These are phyloP conservation scores for Fusarium buxicola DNA, from an alignment of 2,329 filamentous ascomycete genomes.

Conservation along the genomic window DNA sequence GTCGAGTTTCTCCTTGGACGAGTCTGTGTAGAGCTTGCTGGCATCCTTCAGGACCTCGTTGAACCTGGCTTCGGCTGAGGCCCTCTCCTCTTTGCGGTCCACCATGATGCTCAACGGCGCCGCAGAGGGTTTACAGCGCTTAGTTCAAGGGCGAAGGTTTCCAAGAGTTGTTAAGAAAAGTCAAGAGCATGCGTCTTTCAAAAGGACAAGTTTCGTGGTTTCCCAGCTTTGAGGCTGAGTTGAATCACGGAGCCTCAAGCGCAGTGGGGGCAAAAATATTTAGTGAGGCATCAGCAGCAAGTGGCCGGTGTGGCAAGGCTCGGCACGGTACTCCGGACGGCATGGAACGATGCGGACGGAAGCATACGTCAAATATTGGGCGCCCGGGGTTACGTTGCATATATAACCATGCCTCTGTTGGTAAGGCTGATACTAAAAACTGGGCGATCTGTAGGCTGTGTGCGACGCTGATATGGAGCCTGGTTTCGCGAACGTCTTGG, in stretches of 20 bases:
- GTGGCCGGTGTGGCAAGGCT: neutral
- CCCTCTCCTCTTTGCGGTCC: slow-evolving; percentile 29
- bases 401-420: slow-evolving; percentile 37
- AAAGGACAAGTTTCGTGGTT: neutral
- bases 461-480: neutral
- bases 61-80: slow-evolving; percentile 40
- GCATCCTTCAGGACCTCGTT: slow-evolving; percentile 51
- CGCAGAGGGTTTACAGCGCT: neutral
- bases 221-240: neutral
- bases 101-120: slow-evolving; percentile 30
- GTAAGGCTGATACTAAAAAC: slow-evolving; percentile 38
- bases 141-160: neutral
- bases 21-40: slow-evolving; percentile 48
- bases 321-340: neutral
- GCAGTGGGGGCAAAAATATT: neutral
- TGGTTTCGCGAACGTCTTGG: slow-evolving; percentile 2
- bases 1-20: slow-evolving; percentile 45
- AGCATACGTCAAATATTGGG: neutral
- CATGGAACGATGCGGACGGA: neutral
- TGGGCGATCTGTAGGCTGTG: slow-evolving; percentile 21
- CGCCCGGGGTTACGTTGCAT: slow-evolving; percentile 34
- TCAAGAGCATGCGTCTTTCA: neutral
- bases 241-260: neutral
- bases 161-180: neutral
- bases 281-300: neutral